Percentiles rank a stretch among this genome's conserved stretches.
Evolutionary conservation across 140 eudicot genomes (phyloP).

Genomic region (Bidens hawaiensis): DNA sequence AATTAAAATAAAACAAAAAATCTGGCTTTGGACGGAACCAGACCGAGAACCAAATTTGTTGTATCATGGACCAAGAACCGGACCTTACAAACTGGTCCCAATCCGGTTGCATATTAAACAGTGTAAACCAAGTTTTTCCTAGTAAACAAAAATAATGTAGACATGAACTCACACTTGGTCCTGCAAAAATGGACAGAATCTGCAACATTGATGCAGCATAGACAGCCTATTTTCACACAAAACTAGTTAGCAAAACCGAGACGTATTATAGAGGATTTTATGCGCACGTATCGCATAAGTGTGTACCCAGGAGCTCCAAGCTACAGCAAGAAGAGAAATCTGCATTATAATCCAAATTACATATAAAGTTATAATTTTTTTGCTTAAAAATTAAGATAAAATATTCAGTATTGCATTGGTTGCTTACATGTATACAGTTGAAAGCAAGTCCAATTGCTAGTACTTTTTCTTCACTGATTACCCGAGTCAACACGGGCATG

Average conservation of each 20-base stretch:
- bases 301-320: conserved; percentile 73
- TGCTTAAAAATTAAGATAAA: too few species aligned
- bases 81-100: background rate
- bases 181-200: conserved; percentile 43
- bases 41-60: background rate
- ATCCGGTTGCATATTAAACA: background rate
- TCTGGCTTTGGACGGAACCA: background rate
- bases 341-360: conserved; percentile 33
- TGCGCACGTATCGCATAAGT: background rate
- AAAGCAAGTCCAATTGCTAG: conserved; percentile 74
- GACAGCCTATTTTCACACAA: conserved; percentile 47
- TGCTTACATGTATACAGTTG: conserved; percentile 53
- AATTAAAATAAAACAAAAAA: background rate
- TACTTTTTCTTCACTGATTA: conserved; percentile 58
- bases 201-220: conserved; percentile 57
- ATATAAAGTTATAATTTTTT: too few species aligned
- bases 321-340: conserved; percentile 60
- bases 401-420: background rate
- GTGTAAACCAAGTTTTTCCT: background rate
- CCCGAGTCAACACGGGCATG: conserved; percentile 68
- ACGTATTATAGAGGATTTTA: background rate
- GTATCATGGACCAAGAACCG: background rate
- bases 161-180: conserved; percentile 66
- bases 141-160: background rate
- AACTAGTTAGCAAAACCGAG: conserved; percentile 9